Conservation (phyloP, 2,329 filamentous ascomycete species). For the Shiraia bambusicola region DNA sequence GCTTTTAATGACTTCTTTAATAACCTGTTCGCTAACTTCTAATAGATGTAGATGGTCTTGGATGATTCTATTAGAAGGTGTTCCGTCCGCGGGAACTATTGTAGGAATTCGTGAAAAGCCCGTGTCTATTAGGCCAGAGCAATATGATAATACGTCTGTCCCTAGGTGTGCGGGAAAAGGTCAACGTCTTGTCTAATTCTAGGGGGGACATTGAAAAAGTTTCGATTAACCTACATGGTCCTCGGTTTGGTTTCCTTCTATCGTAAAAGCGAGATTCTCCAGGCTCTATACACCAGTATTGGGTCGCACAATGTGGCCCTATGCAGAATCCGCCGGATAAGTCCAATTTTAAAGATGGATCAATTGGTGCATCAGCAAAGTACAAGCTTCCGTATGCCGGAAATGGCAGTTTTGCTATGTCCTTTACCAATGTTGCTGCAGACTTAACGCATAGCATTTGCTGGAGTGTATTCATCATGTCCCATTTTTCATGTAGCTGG, state of each 20-base stretch:
- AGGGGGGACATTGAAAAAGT: too few species aligned
- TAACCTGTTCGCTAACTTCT: constrained; percentile 24
- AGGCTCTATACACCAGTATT: constrained; percentile 29
- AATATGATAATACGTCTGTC: constrained; percentile 37
- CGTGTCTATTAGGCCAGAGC: constrained; percentile 42
- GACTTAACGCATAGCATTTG: constrained; percentile 41
- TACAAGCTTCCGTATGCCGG: constrained; percentile 38
- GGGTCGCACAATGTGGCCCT: constrained; percentile 28
- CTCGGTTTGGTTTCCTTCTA: constrained; percentile 31
- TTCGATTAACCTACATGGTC: constrained; percentile 40
- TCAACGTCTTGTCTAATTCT: constrained; percentile 7
- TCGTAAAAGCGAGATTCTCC: constrained; percentile 38
- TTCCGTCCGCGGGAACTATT: constrained; percentile 13
- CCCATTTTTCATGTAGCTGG: constrained; percentile 34
- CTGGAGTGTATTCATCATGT: constrained; percentile 31
- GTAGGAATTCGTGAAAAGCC: constrained; percentile 42
- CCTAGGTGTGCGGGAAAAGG: constrained; percentile 32
- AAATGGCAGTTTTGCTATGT: constrained; percentile 39
- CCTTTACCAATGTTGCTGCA: constrained; percentile 20
- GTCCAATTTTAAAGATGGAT: constrained; percentile 7
- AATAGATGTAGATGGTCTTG: constrained; percentile 38
- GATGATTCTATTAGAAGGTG: constrained; percentile 39
- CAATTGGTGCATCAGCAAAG: constrained; percentile 21
- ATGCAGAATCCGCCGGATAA: constrained; percentile 26
- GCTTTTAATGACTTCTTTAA: constrained; percentile 31